phyloP scores from a whole-genome alignment of 2,329 filamentous ascomycete genomes.

The Colletotrichum salicis region DNA sequence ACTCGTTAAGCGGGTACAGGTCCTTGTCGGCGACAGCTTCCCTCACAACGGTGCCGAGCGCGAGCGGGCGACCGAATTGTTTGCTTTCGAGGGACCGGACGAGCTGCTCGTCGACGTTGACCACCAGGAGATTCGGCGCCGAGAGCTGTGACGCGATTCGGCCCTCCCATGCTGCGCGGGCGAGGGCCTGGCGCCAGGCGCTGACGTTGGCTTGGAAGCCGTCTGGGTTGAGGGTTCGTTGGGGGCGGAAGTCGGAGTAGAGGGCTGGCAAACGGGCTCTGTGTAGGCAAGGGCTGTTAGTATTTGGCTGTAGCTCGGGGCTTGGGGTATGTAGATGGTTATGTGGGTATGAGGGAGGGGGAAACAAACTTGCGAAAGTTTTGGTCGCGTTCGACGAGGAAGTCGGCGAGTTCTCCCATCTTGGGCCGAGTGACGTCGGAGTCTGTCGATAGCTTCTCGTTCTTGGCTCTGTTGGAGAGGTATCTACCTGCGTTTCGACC shows the following conservation, averaged over 20 bases:
- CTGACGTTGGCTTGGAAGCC: conserved; percentile 83
- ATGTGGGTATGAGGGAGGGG: neutral
- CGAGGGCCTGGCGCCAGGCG: conserved; percentile 81
- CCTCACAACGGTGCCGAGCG: conserved; percentile 78
- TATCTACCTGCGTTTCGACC: neutral
- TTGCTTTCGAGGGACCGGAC: conserved; percentile 77
- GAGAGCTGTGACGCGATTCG: conserved; percentile 53
- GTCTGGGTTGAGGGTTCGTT: conserved; percentile 82
- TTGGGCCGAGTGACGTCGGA: conserved; percentile 37
- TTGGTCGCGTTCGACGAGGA: conserved; percentile 68
- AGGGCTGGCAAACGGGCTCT: conserved; percentile 84
- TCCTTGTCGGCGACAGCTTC: conserved; percentile 78
- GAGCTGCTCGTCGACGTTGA: conserved; percentile 71
- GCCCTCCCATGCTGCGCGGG: conserved; percentile 74
- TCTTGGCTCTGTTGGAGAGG: neutral
- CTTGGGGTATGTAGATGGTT: neutral
- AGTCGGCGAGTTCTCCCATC: conserved; percentile 77
- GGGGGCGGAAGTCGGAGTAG: conserved; percentile 85
- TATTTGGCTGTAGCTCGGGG: conserved; percentile 15
- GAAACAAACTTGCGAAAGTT: conserved; percentile 66
- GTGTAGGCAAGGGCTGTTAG: conserved; percentile 31
- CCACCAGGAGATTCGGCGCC: conserved; percentile 58
- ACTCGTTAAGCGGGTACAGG: conserved; percentile 77
- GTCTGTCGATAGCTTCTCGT: neutral
- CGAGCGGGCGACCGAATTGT: conserved; percentile 83